Percentiles rank a stretch among this genome's conserved stretches.
Evolutionary conservation across 2,329 filamentous ascomycete genomes (phyloP).

Genomic region (Penicillium fuscoglaucum): DNA sequence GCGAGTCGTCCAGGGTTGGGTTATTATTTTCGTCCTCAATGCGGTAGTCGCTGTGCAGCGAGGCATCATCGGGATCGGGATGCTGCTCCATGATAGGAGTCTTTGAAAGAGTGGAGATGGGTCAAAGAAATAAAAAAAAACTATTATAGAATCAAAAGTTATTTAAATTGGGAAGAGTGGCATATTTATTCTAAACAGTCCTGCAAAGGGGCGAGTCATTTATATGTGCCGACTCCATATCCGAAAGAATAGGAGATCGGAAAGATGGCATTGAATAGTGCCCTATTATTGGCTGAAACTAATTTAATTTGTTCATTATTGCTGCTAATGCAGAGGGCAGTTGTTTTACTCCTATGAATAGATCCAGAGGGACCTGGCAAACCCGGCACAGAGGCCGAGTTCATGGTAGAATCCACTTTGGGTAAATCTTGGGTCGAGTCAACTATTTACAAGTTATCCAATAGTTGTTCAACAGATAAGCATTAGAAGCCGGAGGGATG

Average conservation of each 20-base stretch:
- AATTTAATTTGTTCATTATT: background rate
- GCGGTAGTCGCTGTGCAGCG: conserved; percentile 3
- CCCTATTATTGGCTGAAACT: background rate
- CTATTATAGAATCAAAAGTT: background rate
- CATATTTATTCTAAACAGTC: conserved; percentile 1
- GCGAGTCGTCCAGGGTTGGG: background rate
- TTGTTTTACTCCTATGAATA: conserved; percentile 3
- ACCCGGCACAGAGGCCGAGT: conserved; percentile 10
- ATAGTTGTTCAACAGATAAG: background rate
- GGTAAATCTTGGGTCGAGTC: background rate
- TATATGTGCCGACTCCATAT: conserved; percentile 7
- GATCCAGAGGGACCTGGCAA: background rate
- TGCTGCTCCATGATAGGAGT: conserved; percentile 13
- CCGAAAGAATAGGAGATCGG: background rate
- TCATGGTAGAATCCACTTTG: background rate
- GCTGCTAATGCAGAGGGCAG: background rate
- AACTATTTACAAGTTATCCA: background rate
- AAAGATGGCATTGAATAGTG: background rate
- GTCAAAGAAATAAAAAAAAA: background rate
- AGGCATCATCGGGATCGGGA: conserved; percentile 6
- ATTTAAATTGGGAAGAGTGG: background rate
- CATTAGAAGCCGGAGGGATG: background rate
- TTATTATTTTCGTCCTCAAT: background rate
- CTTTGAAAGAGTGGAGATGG: conserved; percentile 7
- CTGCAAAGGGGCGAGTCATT: conserved; percentile 1